These are phyloP conservation scores for Claviceps humidiphila DNA, from an alignment of 2,329 filamentous ascomycete species.

Conservation along the genomic window DNA sequence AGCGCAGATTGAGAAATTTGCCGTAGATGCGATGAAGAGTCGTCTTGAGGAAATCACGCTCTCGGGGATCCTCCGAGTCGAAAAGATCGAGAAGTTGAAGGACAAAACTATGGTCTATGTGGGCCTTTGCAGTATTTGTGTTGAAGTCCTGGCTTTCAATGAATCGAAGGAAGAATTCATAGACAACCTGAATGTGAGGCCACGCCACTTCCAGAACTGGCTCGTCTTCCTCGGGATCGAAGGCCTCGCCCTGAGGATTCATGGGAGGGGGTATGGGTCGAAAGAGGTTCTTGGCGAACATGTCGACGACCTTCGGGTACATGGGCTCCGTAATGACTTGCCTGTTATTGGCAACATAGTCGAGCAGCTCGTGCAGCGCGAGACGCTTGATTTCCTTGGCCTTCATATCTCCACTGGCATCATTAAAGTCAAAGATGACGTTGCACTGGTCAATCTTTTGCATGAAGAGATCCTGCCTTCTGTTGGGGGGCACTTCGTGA, in stretches of 20 bases:
- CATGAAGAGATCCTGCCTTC: constrained; percentile 95
- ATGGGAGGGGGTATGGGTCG: constrained; percentile 92
- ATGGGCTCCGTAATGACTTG: constrained; percentile 98
- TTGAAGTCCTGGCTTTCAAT: constrained; percentile 99
- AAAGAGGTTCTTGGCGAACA: constrained; percentile 99
- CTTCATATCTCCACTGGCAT: constrained; percentile 96
- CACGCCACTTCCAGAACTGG: constrained; percentile 95
- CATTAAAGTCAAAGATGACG: constrained; percentile 99
- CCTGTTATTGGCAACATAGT: constrained; percentile 96
- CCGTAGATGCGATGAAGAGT: constrained; percentile 96
- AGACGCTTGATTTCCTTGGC: constrained; percentile 98
- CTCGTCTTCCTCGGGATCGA: constrained; percentile 96
- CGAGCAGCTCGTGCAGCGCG: constrained; percentile 86
- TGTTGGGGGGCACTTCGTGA: constrained; percentile 90
- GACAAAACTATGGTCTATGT: constrained; percentile 97
- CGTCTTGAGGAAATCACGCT: constrained; percentile 95
- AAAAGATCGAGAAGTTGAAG: constrained; percentile 94
- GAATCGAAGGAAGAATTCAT: constrained; percentile 97
- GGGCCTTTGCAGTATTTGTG: constrained; percentile 97
- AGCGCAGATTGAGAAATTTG: constrained; percentile 94
- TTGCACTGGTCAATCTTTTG: constrained; percentile 99
- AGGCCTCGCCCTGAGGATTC: constrained; percentile 95
- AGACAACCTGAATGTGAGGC: constrained; percentile 98
- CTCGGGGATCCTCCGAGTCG: constrained; percentile 92
- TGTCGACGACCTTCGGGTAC: constrained; percentile 96